Evolutionary conservation across 257 asterid genomes (phyloP), one percentile per base, ranked within the genome.

Genomic region (Parsonsia alboflavescens): DNA sequence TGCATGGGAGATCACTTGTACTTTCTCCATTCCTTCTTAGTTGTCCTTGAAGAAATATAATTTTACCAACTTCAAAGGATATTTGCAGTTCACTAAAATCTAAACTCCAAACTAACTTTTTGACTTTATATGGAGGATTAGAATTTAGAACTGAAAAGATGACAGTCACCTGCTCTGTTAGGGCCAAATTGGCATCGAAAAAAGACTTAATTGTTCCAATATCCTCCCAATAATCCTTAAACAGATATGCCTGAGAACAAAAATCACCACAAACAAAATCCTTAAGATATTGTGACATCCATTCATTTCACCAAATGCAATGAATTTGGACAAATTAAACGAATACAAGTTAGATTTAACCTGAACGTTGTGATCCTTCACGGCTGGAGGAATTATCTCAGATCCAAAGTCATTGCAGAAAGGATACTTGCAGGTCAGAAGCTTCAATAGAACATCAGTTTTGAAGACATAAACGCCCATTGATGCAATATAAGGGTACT

Each of bases 221-320:
- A 81, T 94, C 99, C 82, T 94, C 98, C 97, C 97, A 94, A 77
- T 94, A 90, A 83, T 94, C 98, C 48, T 77, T 84, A 79, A 94
- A 94, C 70, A 94, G 69, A 80, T 86, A 89, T 26, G 98, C 98
- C 98, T 94, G 84, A 56, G 50, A 65, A 62, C 10, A 67, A 9
- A 21, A 68, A 83, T 59, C 73, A 76, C 63, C 70, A 13, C 63
- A 82, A 78, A 65, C 65, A n/a, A 50, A 65, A 61, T 54, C 26
- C n/a, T n/a, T n/a, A n/a, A n/a, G 33, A 48, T 46, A 48, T 65
- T 65, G 10, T 65, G 28, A n/a, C 49, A 17, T 64, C 8, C 22
- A 17, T 12, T n/a, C 26, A 63, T 39, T 28, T 59, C 12, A 28
- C 21, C 7, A 10, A 15, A 15, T 63, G 48, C 48, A 63, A 36